Conservation (phyloP, 192 early-diverging fungal genomes). For the Podila epigama region DNA sequence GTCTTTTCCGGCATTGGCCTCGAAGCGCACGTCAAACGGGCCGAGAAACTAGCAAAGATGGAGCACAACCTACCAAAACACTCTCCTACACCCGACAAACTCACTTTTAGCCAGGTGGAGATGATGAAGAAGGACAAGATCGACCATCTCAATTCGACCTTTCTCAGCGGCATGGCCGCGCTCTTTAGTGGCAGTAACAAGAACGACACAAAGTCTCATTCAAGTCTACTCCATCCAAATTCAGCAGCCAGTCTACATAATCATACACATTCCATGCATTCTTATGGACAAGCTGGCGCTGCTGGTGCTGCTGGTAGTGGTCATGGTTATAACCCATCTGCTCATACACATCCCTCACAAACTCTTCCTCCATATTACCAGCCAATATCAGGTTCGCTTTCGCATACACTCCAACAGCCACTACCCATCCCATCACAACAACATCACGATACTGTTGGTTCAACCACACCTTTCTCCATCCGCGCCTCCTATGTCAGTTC, state of each 20-base stretch:
- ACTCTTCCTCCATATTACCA: background rate
- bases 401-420: conserved; percentile 19
- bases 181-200: background rate
- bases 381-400: conserved; percentile 12
- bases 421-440: conserved; percentile 3
- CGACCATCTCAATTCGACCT: conserved; percentile 15
- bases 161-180: conserved; percentile 32
- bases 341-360: background rate
- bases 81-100: conserved; percentile 31
- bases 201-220: background rate
- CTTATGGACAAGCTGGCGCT: background rate
- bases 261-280: too few species aligned
- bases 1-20: conserved; percentile 90
- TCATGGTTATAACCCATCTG: background rate
- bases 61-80: conserved; percentile 37
- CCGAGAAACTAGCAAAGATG: conserved; percentile 54
- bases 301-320: too few species aligned
- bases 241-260: conserved; percentile 3
- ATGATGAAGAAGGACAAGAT: conserved; percentile 52
- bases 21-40: conserved; percentile 76
- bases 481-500: conserved; percentile 42
- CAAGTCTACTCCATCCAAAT: background rate
- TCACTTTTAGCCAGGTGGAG: conserved; percentile 42
- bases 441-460: background rate
- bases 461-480: conserved; percentile 12